These are phyloP conservation scores for Ustilago esculenta DNA, from an alignment of 1,284 basidiomycete species.

Conservation along the genomic window DNA sequence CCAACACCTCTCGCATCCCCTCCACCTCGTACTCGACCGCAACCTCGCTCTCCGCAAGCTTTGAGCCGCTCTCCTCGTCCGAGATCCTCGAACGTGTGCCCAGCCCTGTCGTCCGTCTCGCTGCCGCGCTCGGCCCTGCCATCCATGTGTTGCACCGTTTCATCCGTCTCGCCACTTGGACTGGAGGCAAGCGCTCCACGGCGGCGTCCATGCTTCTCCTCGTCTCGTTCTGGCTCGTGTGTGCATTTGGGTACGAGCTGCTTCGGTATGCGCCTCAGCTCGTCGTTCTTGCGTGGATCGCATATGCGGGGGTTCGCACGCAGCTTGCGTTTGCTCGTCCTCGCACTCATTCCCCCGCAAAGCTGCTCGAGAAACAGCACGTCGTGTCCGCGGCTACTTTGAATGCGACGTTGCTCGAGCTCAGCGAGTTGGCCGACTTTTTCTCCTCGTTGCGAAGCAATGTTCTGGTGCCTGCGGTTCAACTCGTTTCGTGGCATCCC, in stretches of 20 bases:
- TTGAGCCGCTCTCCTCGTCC: conserved; percentile 39
- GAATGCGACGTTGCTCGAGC: conserved; percentile 56
- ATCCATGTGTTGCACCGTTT: conserved; percentile 51
- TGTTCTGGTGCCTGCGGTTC: conserved; percentile 47
- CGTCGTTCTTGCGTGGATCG: conserved; percentile 49
- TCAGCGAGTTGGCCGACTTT: conserved; percentile 61
- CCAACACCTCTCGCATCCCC: conserved; percentile 30
- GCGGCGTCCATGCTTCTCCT: conserved; percentile 57
- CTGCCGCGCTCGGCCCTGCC: conserved; percentile 44
- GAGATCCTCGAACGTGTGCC: conserved; percentile 56
- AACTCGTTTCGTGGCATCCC: conserved; percentile 54
- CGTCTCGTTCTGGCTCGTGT: conserved; percentile 53
- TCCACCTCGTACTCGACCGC: conserved; percentile 26
- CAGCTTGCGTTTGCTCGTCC: conserved; percentile 43
- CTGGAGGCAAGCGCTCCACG: conserved; percentile 46
- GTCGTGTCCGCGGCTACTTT: conserved; percentile 40
- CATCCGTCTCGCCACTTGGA: conserved; percentile 62
- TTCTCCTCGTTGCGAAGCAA: conserved; percentile 41
- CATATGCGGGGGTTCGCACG: conserved; percentile 42
- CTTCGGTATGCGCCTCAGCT: conserved; percentile 62
- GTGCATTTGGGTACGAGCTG: conserved; percentile 63
- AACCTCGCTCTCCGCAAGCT: conserved; percentile 34
- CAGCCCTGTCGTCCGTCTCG: conserved; percentile 45
- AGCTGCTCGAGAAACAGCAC: conserved; percentile 26
- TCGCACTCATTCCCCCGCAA: conserved; percentile 17